A percentile compares a stretch with the other conserved stretches of the same genome.
Evolutionary conservation across 2,329 filamentous ascomycete genomes (phyloP).

Genomic region (Dothistroma septosporum): DNA sequence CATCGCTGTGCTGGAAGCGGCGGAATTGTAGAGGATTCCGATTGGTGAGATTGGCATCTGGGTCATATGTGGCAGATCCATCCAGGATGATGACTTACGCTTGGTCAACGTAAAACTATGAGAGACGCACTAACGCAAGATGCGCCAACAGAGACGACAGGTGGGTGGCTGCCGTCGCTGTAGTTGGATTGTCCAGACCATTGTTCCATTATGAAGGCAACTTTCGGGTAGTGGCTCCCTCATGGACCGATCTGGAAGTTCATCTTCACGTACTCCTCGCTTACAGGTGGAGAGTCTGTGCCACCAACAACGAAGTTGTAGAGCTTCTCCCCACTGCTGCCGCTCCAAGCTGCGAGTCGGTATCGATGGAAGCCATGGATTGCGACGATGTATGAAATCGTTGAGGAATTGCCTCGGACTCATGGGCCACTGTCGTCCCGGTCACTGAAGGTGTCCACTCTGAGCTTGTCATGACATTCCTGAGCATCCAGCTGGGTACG

Average conservation of each 20-base stretch:
- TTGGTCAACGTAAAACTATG: conserved; percentile 41
- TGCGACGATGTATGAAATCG: conserved; percentile 54
- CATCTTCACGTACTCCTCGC: conserved; percentile 50
- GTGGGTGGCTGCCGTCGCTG: conserved; percentile 45
- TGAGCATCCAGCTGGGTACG: conserved; percentile 32
- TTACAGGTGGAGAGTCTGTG: conserved; percentile 47
- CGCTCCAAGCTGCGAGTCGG: conserved; percentile 52
- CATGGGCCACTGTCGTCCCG: conserved; percentile 56
- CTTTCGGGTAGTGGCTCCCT: conserved; percentile 42
- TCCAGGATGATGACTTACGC: conserved; percentile 43
- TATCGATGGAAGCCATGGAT: conserved; percentile 57
- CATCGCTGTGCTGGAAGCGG: conserved; percentile 50
- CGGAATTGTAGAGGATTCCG: conserved; percentile 39
- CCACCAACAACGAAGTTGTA: conserved; percentile 49
- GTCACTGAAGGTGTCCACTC: conserved; percentile 56
- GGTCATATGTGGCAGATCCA: conserved; percentile 46
- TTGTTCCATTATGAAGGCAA: conserved; percentile 50
- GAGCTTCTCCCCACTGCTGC: conserved; percentile 50
- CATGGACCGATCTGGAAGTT: conserved; percentile 53
- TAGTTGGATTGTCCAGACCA: conserved; percentile 42
- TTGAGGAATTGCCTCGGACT: conserved; percentile 53
- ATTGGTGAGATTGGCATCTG: conserved; percentile 38
- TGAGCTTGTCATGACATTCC: conserved; percentile 41
- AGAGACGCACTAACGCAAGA: conserved; percentile 38
- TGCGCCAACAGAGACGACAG: conserved; percentile 45